Evolutionary conservation across 345 rosid species (phyloP).

Genomic region (Populus euphratica): DNA sequence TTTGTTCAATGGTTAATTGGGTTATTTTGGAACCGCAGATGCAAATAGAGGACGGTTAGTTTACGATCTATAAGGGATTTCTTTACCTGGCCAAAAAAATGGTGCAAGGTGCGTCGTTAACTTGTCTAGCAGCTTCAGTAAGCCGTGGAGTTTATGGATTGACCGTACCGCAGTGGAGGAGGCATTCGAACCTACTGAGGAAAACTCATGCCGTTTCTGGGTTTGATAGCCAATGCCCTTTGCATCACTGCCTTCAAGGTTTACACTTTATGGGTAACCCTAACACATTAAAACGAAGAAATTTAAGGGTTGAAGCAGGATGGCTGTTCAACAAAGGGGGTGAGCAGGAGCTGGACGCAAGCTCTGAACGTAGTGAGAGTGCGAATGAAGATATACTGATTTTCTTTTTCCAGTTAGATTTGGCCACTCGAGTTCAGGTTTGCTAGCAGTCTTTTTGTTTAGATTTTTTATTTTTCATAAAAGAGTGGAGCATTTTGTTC

Average conservation of each 20-base stretch:
- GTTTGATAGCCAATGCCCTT: slow-evolving; percentile 31
- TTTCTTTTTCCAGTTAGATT: slow-evolving; percentile 84
- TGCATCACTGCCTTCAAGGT: slow-evolving; percentile 31
- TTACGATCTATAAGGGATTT: not conserved
- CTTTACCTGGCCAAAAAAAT: slow-evolving; percentile 24
- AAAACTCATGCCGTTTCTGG: slow-evolving; percentile 25
- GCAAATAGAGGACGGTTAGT: slow-evolving; percentile 2
- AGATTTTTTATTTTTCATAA: not conserved
- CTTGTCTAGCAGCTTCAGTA: slow-evolving; percentile 44
- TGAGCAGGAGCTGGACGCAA: slow-evolving; percentile 54
- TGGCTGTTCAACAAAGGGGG: slow-evolving; percentile 69
- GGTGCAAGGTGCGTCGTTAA: slow-evolving; percentile 51
- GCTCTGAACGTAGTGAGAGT: slow-evolving; percentile 72
- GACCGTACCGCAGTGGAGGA: slow-evolving; percentile 30
- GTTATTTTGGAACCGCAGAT: slow-evolving; percentile 11
- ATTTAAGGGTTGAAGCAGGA: slow-evolving; percentile 63
- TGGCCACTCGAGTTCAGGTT: slow-evolving; percentile 92
- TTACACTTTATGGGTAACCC: slow-evolving; percentile 28
- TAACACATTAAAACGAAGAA: slow-evolving; percentile 29
- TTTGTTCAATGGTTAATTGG: no score
- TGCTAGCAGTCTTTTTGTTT: not conserved
- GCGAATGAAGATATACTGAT: slow-evolving; percentile 87
- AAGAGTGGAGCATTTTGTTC: not conserved
- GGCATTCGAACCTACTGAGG: slow-evolving; percentile 31
- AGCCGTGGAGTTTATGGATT: slow-evolving; percentile 43